Base-by-base conservation (phyloP, 352 stramenopile genomes). In the Phytophthora foliorum region DNA sequence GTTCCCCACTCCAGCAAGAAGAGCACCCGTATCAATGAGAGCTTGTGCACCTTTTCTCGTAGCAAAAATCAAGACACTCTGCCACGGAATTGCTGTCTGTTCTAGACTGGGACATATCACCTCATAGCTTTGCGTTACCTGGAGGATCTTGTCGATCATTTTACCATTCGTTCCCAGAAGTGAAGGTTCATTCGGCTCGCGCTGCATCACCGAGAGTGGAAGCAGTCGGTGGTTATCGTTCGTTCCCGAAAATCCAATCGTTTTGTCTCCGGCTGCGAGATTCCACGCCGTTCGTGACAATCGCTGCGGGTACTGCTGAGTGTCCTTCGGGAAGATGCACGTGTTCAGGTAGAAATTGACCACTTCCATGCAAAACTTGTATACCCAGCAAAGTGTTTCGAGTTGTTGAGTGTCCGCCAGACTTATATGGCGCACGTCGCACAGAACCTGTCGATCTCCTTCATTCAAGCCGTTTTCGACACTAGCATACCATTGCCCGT, bases 311-410 rank as follows among this genome's bases (percentile, higher is more conserved):
- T 90, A 97, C 59, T 97, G 89, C 9, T 86, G 69, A 4, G 75
- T 97, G 50, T 98, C 91, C 2, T 50, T 63, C 1, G 89, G 88
- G 51, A 98, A 97, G 19, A 97, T 86, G 42, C 65, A 83, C 22
- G 57, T 78, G 57, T 92, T 93, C 4, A 97, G 39, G 67, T 84
- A 97, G 56, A 97, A 97, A 24, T 97, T 94, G 66, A 98, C 89
- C 9, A 76, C 61, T 41, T 78, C 64, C 55, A 89, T 95, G 58
- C 88, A 89, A 27, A 76, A 84, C 13, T 74, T 64, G 56, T 84
- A 97, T 1, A 79, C 65, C 8, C 72, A 31, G 44, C 62, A 80
- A n/a, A 97, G 50, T 5, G 81, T 63, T 6, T 77, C 57, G 6
- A 95, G 79, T 63, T 97, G 90, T 1, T 63, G 39, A 16, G 72